These are phyloP conservation scores for Yamadazyma sp. DNA, from an alignment of 1,139 yeast genomes.

Conservation along the genomic window DNA sequence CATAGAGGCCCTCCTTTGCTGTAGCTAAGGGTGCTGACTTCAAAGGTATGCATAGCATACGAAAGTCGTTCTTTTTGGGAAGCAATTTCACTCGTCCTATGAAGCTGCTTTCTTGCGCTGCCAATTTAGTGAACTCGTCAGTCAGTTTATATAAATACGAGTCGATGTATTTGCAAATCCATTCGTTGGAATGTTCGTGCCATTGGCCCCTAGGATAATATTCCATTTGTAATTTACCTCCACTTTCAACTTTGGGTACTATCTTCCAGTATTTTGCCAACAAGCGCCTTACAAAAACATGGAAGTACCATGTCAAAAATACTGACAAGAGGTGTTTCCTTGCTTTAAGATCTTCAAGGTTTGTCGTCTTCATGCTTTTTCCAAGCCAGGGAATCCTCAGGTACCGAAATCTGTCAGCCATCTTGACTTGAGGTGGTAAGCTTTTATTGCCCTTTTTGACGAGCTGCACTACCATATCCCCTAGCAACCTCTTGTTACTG, in stretches of 20 bases:
- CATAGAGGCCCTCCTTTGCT: conserved; percentile 7
- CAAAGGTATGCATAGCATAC: conserved; percentile 63
- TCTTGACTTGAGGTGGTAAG: conserved; percentile 18
- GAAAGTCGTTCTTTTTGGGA: conserved; percentile 52
- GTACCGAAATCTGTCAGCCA: conserved; percentile 26
- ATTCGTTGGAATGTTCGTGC: conserved; percentile 43
- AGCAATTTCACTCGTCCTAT: conserved; percentile 46
- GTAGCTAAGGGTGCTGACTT: conserved; percentile 19
- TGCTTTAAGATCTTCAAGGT: conserved; percentile 35
- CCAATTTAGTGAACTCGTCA: conserved; percentile 10
- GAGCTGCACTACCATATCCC: conserved; percentile 34
- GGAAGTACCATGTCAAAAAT: conserved; percentile 62
- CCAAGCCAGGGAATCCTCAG: conserved; percentile 45
- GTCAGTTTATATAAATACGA: conserved; percentile 23
- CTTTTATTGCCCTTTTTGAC: conserved; percentile 39
- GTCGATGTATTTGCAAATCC: conserved; percentile 39
- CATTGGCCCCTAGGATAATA: conserved; percentile 66
- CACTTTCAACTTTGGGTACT: conserved; percentile 52
- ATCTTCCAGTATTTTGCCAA: conserved; percentile 58
- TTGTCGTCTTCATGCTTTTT: conserved; percentile 20
- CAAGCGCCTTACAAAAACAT: conserved; percentile 45
- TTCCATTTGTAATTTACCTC: conserved; percentile 17
- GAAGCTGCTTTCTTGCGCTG: conserved; percentile 15
- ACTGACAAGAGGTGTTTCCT: conserved; percentile 32
- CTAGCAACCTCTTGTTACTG: conserved; percentile 45